These are phyloP conservation scores for Dittrichia graveolens DNA, from an alignment of 129 eudicot species.

Conservation along the genomic window DNA sequence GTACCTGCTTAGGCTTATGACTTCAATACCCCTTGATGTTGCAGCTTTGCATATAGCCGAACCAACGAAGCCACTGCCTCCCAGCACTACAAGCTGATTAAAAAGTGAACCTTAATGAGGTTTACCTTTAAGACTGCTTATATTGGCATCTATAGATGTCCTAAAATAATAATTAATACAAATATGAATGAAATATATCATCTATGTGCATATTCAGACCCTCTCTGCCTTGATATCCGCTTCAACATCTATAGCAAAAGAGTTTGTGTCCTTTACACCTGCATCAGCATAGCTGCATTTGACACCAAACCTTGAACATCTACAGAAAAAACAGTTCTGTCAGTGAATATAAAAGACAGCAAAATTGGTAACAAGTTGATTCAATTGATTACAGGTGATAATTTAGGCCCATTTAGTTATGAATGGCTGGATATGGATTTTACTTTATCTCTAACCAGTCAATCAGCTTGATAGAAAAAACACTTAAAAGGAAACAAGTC, in stretches of 20 bases:
- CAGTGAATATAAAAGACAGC: background rate
- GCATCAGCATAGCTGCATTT: slow-evolving; percentile 69
- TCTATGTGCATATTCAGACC: slow-evolving; percentile 39
- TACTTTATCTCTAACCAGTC: background rate
- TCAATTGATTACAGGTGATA: background rate
- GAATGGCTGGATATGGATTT: background rate
- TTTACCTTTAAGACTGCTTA: background rate
- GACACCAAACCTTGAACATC: slow-evolving; percentile 50
- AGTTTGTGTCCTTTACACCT: slow-evolving; percentile 47
- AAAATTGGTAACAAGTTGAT: background rate
- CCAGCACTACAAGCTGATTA: slow-evolving; percentile 84
- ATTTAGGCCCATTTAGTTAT: background rate
- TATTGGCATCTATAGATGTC: background rate
- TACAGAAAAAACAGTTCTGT: slow-evolving; percentile 29
- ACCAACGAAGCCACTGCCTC: slow-evolving; percentile 99
- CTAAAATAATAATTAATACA: background rate
- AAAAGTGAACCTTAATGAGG: slow-evolving; percentile 13
- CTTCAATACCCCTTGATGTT: slow-evolving; percentile 87
- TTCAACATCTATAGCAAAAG: slow-evolving; percentile 72
- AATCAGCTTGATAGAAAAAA: background rate
- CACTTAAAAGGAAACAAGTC: background rate
- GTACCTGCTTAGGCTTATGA: slow-evolving; percentile 94
- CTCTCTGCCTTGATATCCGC: slow-evolving; percentile 86
- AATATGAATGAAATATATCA: background rate
- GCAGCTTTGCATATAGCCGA: slow-evolving; percentile 99